phyloP scores from a whole-genome alignment of 2,329 filamentous ascomycete genomes.

The Cylindrodendrum hubeiense region DNA sequence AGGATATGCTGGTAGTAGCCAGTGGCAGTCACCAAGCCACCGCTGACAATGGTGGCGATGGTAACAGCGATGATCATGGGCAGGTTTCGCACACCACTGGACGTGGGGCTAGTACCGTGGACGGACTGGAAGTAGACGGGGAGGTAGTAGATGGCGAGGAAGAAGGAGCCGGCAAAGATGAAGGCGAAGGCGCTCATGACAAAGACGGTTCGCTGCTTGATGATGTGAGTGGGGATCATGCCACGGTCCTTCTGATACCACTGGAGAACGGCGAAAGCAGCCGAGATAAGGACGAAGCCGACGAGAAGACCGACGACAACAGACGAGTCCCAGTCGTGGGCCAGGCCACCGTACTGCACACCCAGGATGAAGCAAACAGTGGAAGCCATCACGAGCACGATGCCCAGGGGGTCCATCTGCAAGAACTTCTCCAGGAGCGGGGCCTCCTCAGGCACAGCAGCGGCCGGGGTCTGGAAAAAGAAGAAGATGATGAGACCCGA shows the following conservation, averaged over 20 bases:
- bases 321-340: conserved; percentile 56
- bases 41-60: conserved; percentile 55
- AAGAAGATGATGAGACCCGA: conserved; percentile 52
- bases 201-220: conserved; percentile 53
- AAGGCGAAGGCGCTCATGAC: conserved; percentile 55
- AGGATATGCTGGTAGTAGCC: conserved; percentile 60
- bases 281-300: conserved; percentile 50
- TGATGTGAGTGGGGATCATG: conserved; percentile 55
- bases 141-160: conserved; percentile 60
- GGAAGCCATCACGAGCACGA: conserved; percentile 58
- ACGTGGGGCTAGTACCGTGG: conserved; percentile 53
- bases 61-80: conserved; percentile 60
- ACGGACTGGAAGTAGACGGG: conserved; percentile 62
- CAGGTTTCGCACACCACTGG: conserved; percentile 58
- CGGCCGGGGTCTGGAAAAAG: conserved; percentile 57
- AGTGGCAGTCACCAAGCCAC: conserved; percentile 52
- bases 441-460: conserved; percentile 52
- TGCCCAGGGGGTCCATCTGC: conserved; percentile 62
- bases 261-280: conserved; percentile 52
- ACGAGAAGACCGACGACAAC: conserved; percentile 58
- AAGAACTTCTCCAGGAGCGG: conserved; percentile 58
- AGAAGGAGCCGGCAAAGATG: conserved; percentile 58
- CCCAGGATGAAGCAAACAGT: conserved; percentile 59
- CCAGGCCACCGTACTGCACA: conserved; percentile 61
- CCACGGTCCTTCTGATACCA: conserved; percentile 59